These are phyloP conservation scores for Colletotrichum sp. DNA, from an alignment of 2,329 filamentous ascomycete genomes.

Conservation along the genomic window DNA sequence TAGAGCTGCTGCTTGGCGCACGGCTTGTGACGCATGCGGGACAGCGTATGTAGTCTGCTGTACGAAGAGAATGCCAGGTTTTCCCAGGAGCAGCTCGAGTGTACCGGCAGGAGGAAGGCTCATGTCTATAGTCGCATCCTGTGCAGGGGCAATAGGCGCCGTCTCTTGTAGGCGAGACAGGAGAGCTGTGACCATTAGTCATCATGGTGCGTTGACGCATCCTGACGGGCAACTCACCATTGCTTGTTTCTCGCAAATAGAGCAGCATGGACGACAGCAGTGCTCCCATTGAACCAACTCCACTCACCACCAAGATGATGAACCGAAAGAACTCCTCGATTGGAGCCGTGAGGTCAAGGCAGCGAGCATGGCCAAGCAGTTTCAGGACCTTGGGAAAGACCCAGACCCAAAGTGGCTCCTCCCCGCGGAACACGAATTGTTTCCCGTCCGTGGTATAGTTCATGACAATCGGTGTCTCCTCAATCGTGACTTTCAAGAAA, in stretches of 20 bases:
- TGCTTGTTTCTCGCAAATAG: constrained; percentile 55
- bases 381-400: constrained; percentile 63
- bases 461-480: constrained; percentile 76
- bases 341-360: constrained; percentile 49
- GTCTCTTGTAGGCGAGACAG: constrained; percentile 39
- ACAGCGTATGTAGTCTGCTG: constrained; percentile 45
- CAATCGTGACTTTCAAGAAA: constrained; percentile 77
- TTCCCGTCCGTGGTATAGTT: constrained; percentile 45
- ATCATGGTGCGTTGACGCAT: not conserved
- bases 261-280: constrained; percentile 46
- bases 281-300: constrained; percentile 53
- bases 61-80: constrained; percentile 13
- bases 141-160: constrained; percentile 27
- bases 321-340: constrained; percentile 60
- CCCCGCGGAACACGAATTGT: constrained; percentile 56
- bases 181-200: constrained; percentile 31
- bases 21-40: constrained; percentile 43
- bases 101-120: constrained; percentile 44
- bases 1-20: constrained; percentile 51
- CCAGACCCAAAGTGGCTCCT: constrained; percentile 71
- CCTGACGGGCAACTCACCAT: constrained; percentile 40
- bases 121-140: constrained; percentile 31
- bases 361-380: constrained; percentile 59
- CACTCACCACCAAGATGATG: constrained; percentile 49
- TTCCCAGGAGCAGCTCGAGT: constrained; percentile 38